A percentile compares a stretch with the other conserved stretches of the same genome.
Conservation (phyloP, 2,329 filamentous ascomycete genomes). For the Metarhizium sp. region DNA sequence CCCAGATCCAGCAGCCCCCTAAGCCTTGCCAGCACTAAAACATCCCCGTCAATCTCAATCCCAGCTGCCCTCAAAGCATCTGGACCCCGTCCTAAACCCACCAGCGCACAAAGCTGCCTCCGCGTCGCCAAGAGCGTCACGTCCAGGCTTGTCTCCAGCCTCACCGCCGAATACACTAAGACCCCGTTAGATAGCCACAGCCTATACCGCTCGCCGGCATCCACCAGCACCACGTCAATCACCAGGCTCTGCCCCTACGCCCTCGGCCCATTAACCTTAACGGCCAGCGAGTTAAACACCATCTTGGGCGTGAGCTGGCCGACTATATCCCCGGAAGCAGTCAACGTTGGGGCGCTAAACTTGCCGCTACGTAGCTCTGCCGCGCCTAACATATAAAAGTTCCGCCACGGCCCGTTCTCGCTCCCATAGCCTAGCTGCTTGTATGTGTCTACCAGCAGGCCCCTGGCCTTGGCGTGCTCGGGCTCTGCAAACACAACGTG, state of each 20-base stretch:
- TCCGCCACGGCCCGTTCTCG: slow-evolving; percentile 31
- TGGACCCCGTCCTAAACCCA: not conserved
- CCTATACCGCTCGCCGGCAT: slow-evolving; percentile 1
- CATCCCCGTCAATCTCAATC: not conserved
- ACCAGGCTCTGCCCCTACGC: slow-evolving; percentile 2
- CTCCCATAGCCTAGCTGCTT: slow-evolving; percentile 23
- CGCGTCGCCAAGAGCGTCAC: not conserved
- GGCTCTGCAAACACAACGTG: slow-evolving; percentile 24
- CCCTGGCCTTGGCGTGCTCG: slow-evolving; percentile 8
- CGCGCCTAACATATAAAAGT: slow-evolving; percentile 26
- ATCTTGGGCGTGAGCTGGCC: slow-evolving; percentile 6
- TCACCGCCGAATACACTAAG: slow-evolving; percentile 1
- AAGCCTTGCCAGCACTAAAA: not conserved
- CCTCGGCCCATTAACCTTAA: slow-evolving; percentile 4
- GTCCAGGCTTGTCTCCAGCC: not conserved
- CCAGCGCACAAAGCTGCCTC: slow-evolving; percentile 3
- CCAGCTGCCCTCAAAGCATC: slow-evolving; percentile 1
- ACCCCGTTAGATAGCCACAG: slow-evolving; percentile 6
- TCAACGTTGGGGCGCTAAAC: slow-evolving; percentile 4
- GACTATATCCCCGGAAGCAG: not conserved
- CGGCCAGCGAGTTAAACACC: slow-evolving; percentile 4
- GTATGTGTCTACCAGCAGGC: slow-evolving; percentile 20
- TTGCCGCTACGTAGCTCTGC: slow-evolving; percentile 13
- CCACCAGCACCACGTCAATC: slow-evolving; percentile 2
- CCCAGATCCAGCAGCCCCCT: not conserved